phyloP scores from a whole-genome alignment of 441 rosid genomes.

The Daphne laureola region DNA sequence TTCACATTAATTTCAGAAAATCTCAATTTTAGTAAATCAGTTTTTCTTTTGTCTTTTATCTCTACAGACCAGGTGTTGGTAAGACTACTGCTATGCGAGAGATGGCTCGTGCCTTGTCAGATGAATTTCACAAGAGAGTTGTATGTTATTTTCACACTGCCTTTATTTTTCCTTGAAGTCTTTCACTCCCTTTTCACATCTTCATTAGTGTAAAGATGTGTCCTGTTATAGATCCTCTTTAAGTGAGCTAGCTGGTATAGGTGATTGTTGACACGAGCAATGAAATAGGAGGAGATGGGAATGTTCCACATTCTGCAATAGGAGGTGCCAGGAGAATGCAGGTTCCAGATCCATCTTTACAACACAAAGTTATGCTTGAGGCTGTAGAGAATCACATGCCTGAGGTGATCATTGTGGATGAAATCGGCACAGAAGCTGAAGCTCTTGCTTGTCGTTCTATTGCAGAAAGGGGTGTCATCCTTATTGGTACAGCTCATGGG shows the following conservation, averaged over 20 bases:
- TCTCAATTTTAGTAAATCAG: background rate
- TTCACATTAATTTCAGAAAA: background rate
- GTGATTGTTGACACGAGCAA: constrained; percentile 66
- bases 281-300: constrained; percentile 65
- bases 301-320: constrained; percentile 58
- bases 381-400: constrained; percentile 73
- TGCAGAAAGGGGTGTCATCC: constrained; percentile 64
- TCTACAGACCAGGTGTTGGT: constrained; percentile 60
- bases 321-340: constrained; percentile 71
- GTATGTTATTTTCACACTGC: constrained; percentile 20
- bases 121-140: constrained; percentile 60
- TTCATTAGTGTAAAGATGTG: background rate
- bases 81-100: constrained; percentile 63
- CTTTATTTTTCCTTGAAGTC: background rate
- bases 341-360: constrained; percentile 54
- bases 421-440: constrained; percentile 66
- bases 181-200: background rate
- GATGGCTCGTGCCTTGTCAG: constrained; percentile 55
- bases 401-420: constrained; percentile 62
- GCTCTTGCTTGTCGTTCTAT: constrained; percentile 61
- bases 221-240: background rate
- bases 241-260: constrained; percentile 17
- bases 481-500: constrained; percentile 64
- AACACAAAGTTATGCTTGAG: constrained; percentile 66
- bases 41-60: background rate